Conservation (phyloP, 2,329 filamentous ascomycete genomes). For the Amauroascus verrucosus region DNA sequence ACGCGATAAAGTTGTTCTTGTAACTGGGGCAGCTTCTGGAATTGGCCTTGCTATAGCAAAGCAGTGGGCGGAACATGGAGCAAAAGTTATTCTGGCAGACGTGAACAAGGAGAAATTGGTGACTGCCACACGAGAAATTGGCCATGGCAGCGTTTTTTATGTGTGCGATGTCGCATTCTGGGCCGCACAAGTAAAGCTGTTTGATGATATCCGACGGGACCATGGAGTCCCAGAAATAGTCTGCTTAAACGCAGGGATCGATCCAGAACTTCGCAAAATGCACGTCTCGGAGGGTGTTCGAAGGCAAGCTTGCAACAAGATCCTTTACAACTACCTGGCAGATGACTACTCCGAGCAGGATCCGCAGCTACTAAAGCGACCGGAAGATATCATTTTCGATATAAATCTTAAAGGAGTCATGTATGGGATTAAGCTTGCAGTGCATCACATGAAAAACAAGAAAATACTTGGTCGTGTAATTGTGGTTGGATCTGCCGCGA, state of each 20-base stretch:
- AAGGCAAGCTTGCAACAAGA: background rate
- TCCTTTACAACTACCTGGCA: slow-evolving; percentile 4
- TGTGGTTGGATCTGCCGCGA: background rate
- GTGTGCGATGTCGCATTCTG: slow-evolving; percentile 4
- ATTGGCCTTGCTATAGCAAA: slow-evolving; percentile 65
- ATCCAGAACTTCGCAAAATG: slow-evolving; percentile 2
- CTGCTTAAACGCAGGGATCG: slow-evolving; percentile 1
- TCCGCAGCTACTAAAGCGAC: background rate
- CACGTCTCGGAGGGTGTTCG: background rate
- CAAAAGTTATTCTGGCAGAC: slow-evolving; percentile 60
- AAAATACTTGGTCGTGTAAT: background rate
- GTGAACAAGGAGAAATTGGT: slow-evolving; percentile 61
- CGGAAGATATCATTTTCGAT: slow-evolving; percentile 1
- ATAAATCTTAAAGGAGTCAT: slow-evolving; percentile 5
- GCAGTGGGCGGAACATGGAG: slow-evolving; percentile 60
- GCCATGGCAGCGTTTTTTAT: background rate
- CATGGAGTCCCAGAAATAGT: slow-evolving; percentile 1
- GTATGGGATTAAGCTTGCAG: slow-evolving; percentile 3
- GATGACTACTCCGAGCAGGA: slow-evolving; percentile 3
- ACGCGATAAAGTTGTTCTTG: slow-evolving; percentile 58
- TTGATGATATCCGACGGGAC: background rate
- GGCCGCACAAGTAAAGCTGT: slow-evolving; percentile 1
- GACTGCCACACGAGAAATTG: slow-evolving; percentile 51
- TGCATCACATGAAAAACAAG: background rate
- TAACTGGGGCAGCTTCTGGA: slow-evolving; percentile 71